A percentile compares a stretch with the other conserved stretches of the same genome.
These are phyloP conservation scores for Aspergillus incahuasiensis DNA, from an alignment of 495 filamentous ascomycete species.

Conservation along the genomic window DNA sequence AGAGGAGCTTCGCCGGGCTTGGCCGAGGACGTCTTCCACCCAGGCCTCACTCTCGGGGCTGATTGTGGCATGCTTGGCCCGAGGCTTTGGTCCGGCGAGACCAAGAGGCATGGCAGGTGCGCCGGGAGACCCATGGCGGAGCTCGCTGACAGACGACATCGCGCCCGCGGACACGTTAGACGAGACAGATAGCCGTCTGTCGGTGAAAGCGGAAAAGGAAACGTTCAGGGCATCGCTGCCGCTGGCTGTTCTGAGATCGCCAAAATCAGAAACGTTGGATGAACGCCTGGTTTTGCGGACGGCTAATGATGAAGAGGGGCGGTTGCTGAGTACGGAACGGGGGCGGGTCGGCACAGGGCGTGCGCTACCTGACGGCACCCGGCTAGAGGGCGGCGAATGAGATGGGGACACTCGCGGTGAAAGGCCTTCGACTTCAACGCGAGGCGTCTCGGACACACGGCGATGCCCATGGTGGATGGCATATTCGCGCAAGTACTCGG, in stretches of 20 bases:
- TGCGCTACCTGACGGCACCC: slow-evolving; percentile 21
- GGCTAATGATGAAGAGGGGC: slow-evolving; percentile 37
- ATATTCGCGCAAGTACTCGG: slow-evolving; percentile 91
- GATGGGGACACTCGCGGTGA: slow-evolving; percentile 32
- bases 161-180: slow-evolving; percentile 34
- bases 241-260: slow-evolving; percentile 27
- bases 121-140: slow-evolving; percentile 18
- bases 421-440: slow-evolving; percentile 41
- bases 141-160: slow-evolving; percentile 24
- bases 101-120: slow-evolving; percentile 36
- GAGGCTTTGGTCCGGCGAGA: slow-evolving; percentile 45
- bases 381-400: slow-evolving; percentile 27
- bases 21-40: slow-evolving; percentile 44
- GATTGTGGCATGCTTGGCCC: slow-evolving; percentile 41
- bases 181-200: slow-evolving; percentile 36
- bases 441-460: slow-evolving; percentile 38
- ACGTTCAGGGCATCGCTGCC: slow-evolving; percentile 23
- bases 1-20: slow-evolving; percentile 38
- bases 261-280: slow-evolving; percentile 36
- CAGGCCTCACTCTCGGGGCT: slow-evolving; percentile 49
- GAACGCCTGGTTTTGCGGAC: slow-evolving; percentile 37
- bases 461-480: slow-evolving; percentile 75
- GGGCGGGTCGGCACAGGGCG: slow-evolving; percentile 34
- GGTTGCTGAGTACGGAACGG: slow-evolving; percentile 32
- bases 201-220: slow-evolving; percentile 25